Percentiles rank a stretch among this genome's conserved stretches.
These are phyloP conservation scores for Coemansia sp. DNA, from an alignment of 192 early-diverging fungal genomes.

Conservation along the genomic window DNA sequence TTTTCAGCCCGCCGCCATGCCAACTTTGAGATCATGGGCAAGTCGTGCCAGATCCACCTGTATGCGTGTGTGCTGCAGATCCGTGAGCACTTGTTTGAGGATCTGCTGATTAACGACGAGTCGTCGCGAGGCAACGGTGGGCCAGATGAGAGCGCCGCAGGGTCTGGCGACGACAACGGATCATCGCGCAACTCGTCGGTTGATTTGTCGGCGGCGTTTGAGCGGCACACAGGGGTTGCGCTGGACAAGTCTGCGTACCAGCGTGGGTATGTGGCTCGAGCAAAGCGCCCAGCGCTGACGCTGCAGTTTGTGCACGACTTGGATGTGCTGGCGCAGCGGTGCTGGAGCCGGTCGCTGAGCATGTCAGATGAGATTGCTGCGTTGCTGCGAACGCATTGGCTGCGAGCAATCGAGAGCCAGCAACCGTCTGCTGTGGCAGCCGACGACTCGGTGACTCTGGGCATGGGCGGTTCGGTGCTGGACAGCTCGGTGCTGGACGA, in stretches of 20 bases:
- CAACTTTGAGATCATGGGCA: constrained; percentile 50
- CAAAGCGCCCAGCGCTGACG: constrained; percentile 28
- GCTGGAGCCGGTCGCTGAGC: constrained; percentile 36
- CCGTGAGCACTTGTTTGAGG: constrained; percentile 50
- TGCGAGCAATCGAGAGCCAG: constrained; percentile 17
- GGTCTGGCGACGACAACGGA: not conserved
- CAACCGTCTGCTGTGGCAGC: not conserved
- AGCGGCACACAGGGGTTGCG: constrained; percentile 22
- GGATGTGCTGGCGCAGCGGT: constrained; percentile 30
- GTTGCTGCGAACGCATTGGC: constrained; percentile 43
- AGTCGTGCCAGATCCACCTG: constrained; percentile 43
- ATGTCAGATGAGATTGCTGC: constrained; percentile 40
- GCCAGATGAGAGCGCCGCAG: not conserved
- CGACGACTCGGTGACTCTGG: constrained; percentile 1
- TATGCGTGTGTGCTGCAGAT: constrained; percentile 50
- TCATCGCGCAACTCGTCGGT: constrained; percentile 24
- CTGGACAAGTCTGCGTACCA: constrained; percentile 27
- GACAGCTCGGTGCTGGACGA: not conserved
- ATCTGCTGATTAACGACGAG: constrained; percentile 17
- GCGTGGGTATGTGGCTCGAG: constrained; percentile 40
- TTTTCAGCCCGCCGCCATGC: constrained; percentile 51
- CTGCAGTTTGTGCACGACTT: constrained; percentile 29
- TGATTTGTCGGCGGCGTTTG: constrained; percentile 28
- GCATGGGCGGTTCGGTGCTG: not conserved
- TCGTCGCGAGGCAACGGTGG: not conserved